These are phyloP conservation scores for Artemisia tridentata DNA, from an alignment of 129 eudicot species.

Conservation along the genomic window DNA sequence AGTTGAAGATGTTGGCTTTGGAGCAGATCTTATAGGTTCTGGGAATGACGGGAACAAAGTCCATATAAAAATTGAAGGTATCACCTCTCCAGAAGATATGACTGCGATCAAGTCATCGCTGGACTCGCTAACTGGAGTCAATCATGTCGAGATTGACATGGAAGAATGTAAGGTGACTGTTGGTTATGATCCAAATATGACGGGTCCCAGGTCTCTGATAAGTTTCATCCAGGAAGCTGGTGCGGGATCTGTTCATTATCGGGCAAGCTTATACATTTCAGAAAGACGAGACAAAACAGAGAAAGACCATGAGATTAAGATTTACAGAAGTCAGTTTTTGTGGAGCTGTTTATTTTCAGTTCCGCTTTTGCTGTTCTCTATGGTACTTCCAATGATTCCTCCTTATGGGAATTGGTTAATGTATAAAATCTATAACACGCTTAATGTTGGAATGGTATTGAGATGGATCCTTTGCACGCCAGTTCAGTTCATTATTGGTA, in stretches of 20 bases:
- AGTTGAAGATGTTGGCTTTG: conserved; percentile 53
- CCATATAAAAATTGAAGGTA: conserved; percentile 47
- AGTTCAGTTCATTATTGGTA: conserved; percentile 56
- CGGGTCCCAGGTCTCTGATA: conserved; percentile 53
- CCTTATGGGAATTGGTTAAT: conserved; percentile 38
- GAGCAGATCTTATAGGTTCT: conserved; percentile 45
- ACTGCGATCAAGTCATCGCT: conserved; percentile 28
- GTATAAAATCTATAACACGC: conserved; percentile 40
- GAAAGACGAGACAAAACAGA: conserved; percentile 39
- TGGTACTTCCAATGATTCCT: conserved; percentile 54
- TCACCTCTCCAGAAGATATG: conserved; percentile 28
- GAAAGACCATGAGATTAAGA: conserved; percentile 40
- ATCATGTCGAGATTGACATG: conserved; percentile 40
- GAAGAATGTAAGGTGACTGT: conserved; percentile 36
- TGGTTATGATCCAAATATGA: conserved; percentile 46
- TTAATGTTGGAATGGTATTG: conserved; percentile 45
- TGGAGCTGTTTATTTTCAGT: conserved; percentile 54
- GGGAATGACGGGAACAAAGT: conserved; percentile 52
- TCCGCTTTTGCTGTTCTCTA: conserved; percentile 51
- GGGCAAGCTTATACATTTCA: conserved; percentile 41
- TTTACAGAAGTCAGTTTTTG: conserved; percentile 36
- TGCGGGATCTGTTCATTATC: conserved; percentile 23
- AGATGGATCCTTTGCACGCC: conserved; percentile 62
- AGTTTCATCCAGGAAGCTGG: conserved; percentile 33
- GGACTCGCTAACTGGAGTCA: conserved; percentile 42